Evolutionary conservation across 805 yeast genomes (phyloP).

Genomic region (Schwanniomyces sp.): DNA sequence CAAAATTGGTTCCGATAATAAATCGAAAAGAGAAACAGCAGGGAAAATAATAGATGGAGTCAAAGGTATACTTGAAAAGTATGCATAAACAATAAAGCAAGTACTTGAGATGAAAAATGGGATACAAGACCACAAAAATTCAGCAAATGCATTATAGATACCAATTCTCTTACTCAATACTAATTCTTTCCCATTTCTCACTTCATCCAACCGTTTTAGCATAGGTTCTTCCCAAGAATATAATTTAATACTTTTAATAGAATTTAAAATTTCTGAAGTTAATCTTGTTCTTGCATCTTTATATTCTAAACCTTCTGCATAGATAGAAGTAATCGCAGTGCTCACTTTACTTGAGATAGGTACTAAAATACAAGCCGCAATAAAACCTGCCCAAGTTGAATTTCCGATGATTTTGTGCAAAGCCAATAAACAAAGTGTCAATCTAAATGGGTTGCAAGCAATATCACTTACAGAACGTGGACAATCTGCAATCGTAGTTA

Average conservation of each 20-base stretch:
- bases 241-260: conserved; percentile 39
- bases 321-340: conserved; percentile 22
- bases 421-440: conserved; percentile 26
- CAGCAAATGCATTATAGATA: conserved; percentile 28
- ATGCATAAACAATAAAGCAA: conserved; percentile 27
- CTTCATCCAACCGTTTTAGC: conserved; percentile 27
- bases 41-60: conserved; percentile 41
- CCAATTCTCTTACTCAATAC: conserved; percentile 27
- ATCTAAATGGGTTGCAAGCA: conserved; percentile 22
- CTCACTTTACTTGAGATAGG: conserved; percentile 30
- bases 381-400: conserved; percentile 38
- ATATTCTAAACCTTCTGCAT: conserved; percentile 27
- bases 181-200: conserved; percentile 38
- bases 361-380: conserved; percentile 28
- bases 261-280: conserved; percentile 36
- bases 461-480: conserved; percentile 17
- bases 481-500: conserved; percentile 13
- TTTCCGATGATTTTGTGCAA: conserved; percentile 33
- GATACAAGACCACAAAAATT: conserved; percentile 37
- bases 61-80: conserved; percentile 21
- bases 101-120: conserved; percentile 38
- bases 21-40: conserved; percentile 36
- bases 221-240: conserved; percentile 45
- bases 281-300: conserved; percentile 38
- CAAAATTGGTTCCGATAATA: conserved; percentile 35